Conservation (phyloP, 495 filamentous ascomycete genomes). For the Copromyces sp. region DNA sequence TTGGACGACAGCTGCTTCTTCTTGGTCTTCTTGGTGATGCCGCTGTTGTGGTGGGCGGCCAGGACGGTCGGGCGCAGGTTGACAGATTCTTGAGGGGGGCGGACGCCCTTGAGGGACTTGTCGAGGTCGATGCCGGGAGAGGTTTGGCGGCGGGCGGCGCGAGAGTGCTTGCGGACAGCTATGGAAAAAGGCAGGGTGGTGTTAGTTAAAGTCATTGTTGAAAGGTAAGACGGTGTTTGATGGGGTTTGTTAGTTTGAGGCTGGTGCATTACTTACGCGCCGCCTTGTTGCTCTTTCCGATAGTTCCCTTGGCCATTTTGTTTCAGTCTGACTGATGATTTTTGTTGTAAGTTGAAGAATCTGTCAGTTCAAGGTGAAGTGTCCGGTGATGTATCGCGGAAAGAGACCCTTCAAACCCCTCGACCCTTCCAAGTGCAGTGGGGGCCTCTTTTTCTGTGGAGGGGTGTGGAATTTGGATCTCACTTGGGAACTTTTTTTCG, state of each 20-base stretch:
- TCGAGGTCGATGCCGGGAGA: slow-evolving; percentile 64
- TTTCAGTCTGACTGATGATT: neutral
- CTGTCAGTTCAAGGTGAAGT: neutral
- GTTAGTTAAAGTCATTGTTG: neutral
- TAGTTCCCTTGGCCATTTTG: slow-evolving; percentile 33
- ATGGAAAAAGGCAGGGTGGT: neutral
- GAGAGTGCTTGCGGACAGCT: slow-evolving; percentile 50
- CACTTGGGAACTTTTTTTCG: neutral
- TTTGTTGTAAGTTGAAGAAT: slow-evolving; percentile 1
- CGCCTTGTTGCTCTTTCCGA: slow-evolving; percentile 27
- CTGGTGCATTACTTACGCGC: slow-evolving; percentile 14
- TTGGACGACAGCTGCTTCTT: slow-evolving; percentile 50
- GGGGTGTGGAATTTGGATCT: neutral
- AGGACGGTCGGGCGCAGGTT: slow-evolving; percentile 50
- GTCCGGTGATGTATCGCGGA: neutral
- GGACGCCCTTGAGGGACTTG: slow-evolving; percentile 58
- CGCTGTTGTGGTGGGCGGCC: slow-evolving; percentile 47
- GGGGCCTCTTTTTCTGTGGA: neutral
- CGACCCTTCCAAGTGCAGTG: neutral
- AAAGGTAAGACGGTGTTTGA: neutral
- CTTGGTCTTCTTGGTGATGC: slow-evolving; percentile 53
- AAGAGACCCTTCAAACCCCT: neutral
- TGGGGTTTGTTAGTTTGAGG: neutral
- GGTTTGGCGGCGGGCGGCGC: slow-evolving; percentile 60
- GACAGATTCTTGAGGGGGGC: slow-evolving; percentile 42